A percentile compares a stretch with the other conserved stretches of the same genome.
Evolutionary conservation across 352 stramenopile species (phyloP).

Genomic region (Blastocystis sp.): DNA sequence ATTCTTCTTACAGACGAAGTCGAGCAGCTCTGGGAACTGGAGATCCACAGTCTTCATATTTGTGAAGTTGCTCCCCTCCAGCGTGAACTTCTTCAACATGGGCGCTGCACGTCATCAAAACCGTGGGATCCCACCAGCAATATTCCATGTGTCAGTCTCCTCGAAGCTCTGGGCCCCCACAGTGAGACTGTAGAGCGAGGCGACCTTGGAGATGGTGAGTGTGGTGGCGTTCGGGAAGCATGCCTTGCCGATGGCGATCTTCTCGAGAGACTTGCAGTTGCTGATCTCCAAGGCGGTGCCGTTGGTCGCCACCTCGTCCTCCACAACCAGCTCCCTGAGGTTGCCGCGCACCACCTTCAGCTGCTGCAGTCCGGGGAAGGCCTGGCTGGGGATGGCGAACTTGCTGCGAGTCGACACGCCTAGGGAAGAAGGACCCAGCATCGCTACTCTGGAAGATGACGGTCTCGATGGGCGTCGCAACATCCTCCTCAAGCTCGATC

Average conservation of each 20-base stretch:
- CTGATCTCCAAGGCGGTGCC: not conserved
- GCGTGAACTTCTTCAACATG: not conserved
- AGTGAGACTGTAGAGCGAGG: not conserved
- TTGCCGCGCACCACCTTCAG: not conserved
- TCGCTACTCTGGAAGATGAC: not conserved
- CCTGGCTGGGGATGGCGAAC: not conserved
- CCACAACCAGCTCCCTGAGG: not conserved
- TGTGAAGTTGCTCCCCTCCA: constrained; percentile 18
- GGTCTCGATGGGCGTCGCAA: not conserved
- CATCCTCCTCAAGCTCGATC: not conserved
- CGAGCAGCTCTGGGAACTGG: not conserved
- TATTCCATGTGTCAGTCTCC: not conserved
- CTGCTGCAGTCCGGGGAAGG: not conserved
- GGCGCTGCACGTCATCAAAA: not conserved
- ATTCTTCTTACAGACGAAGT: not conserved
- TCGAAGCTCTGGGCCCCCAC: constrained; percentile 22
- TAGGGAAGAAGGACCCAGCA: not conserved
- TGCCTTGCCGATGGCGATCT: not conserved
- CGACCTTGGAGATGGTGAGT: not conserved
- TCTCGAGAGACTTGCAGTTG: constrained; percentile 4
- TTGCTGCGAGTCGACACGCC: not conserved
- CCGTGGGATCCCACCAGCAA: not conserved
- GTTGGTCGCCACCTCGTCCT: not conserved
- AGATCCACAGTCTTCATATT: constrained; percentile 27
- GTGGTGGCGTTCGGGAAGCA: not conserved